Conservation (phyloP, 2,329 filamentous ascomycete genomes). For the Xylariaceae sp. region DNA sequence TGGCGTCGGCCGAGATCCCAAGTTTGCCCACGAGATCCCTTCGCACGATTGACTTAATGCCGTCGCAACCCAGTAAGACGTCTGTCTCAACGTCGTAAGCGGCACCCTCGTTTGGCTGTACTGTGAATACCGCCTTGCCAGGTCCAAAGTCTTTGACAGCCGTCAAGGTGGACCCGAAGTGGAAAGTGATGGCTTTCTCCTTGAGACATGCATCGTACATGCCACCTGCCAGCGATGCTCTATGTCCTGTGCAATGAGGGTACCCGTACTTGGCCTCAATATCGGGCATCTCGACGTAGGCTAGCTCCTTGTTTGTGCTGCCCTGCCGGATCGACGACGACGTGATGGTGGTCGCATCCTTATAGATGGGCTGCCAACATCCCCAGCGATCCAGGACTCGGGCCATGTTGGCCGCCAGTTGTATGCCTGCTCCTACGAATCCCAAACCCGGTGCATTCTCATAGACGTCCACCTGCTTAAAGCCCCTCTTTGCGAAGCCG, state of each 20-base stretch:
- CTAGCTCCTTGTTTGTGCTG: conserved; percentile 63
- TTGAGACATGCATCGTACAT: conserved; percentile 67
- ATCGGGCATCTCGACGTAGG: conserved; percentile 65
- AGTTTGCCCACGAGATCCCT: conserved; percentile 51
- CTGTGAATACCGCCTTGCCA: conserved; percentile 50
- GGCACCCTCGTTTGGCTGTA: conserved; percentile 52
- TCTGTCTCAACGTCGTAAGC: conserved; percentile 51
- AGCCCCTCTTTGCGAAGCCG: conserved; percentile 71
- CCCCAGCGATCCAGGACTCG: conserved; percentile 69
- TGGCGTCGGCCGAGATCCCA: conserved; percentile 48
- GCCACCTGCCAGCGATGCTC: conserved; percentile 64
- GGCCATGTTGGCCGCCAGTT: conserved; percentile 78
- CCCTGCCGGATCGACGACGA: conserved; percentile 75
- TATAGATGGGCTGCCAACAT: conserved; percentile 62
- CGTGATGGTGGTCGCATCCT: conserved; percentile 65
- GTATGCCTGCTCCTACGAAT: conserved; percentile 81
- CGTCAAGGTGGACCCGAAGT: conserved; percentile 56
- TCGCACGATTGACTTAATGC: conserved; percentile 49
- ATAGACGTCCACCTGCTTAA: conserved; percentile 68
- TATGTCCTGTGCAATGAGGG: conserved; percentile 76
- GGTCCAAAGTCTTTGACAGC: conserved; percentile 56
- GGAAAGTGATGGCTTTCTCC: conserved; percentile 61
- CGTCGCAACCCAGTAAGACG: conserved; percentile 50
- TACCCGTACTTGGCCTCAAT: conserved; percentile 66
- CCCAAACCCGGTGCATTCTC: conserved; percentile 70